Percentiles rank a stretch among this genome's conserved stretches.
Evolutionary conservation across 2,329 filamentous ascomycete species (phyloP).

Genomic region (Hymenoscyphus fraxineus): DNA sequence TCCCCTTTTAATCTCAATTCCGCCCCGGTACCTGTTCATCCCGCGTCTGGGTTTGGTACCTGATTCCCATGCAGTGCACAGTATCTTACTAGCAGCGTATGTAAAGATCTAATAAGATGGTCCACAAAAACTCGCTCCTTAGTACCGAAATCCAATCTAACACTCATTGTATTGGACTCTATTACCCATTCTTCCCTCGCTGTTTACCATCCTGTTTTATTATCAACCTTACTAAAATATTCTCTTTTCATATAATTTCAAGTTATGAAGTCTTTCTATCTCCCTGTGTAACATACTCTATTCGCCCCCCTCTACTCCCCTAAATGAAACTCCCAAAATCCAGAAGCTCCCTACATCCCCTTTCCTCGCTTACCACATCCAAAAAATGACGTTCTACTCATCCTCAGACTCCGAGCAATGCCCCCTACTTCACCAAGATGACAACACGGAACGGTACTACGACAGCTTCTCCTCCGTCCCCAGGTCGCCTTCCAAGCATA

Average conservation of each 20-base stretch:
- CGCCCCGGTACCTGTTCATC: background rate
- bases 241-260: too few species aligned
- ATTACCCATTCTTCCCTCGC: background rate
- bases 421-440: background rate
- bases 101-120: background rate
- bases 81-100: background rate
- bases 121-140: background rate
- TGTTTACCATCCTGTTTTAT: background rate
- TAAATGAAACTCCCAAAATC: too few species aligned
- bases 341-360: too few species aligned
- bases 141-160: background rate
- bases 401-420: background rate
- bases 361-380: background rate
- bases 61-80: background rate
- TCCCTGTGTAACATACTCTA: background rate
- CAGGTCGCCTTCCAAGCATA: background rate
- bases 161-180: background rate
- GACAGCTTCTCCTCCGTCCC: background rate
- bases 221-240: too few species aligned
- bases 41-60: background rate
- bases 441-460: background rate
- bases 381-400: background rate
- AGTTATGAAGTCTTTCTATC: too few species aligned
- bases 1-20: background rate
- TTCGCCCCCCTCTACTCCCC: too few species aligned